These are phyloP conservation scores for Camelina neglecta DNA, from an alignment of 345 rosid genomes.

Conservation along the genomic window DNA sequence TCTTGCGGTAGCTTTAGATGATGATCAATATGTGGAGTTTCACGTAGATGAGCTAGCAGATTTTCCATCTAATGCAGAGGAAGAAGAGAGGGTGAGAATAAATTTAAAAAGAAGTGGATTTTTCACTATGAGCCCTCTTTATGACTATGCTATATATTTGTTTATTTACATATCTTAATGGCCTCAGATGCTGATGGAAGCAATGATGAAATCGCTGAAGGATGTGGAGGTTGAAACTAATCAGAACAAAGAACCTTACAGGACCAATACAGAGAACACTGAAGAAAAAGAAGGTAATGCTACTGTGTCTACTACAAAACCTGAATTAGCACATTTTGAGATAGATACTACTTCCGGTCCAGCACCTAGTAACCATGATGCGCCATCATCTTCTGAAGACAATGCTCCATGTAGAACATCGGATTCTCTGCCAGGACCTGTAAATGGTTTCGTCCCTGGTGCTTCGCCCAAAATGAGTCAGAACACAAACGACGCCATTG, in stretches of 20 bases:
- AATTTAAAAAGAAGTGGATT: neutral
- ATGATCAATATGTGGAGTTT: conserved; percentile 83
- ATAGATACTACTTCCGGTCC: conserved; percentile 42
- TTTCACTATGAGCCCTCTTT: neutral
- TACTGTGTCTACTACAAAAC: conserved; percentile 42
- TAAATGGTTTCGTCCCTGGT: conserved; percentile 37
- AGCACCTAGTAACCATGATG: conserved; percentile 25
- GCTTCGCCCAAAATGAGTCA: conserved; percentile 42
- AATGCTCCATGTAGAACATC: conserved; percentile 13
- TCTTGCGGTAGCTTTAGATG: conserved; percentile 59
- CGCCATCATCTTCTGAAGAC: conserved; percentile 28
- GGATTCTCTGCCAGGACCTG: conserved; percentile 43
- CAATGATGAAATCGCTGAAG: conserved; percentile 68
- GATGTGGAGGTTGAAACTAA: conserved; percentile 55
- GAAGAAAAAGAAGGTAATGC: conserved; percentile 38
- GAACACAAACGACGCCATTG: conserved; percentile 50
- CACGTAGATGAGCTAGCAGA: conserved; percentile 78
- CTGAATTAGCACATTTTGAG: conserved; percentile 38
- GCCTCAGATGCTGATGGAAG: conserved; percentile 89
- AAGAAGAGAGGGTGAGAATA: conserved; percentile 80
- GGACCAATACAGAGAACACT: conserved; percentile 32
- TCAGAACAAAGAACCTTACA: conserved; percentile 44
- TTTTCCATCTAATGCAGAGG: conserved; percentile 73
- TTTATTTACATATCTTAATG: conserved; percentile 25
- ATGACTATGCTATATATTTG: neutral